phyloP scores from a whole-genome alignment of 1,139 yeast genomes.

The Candida glucosophila region DNA sequence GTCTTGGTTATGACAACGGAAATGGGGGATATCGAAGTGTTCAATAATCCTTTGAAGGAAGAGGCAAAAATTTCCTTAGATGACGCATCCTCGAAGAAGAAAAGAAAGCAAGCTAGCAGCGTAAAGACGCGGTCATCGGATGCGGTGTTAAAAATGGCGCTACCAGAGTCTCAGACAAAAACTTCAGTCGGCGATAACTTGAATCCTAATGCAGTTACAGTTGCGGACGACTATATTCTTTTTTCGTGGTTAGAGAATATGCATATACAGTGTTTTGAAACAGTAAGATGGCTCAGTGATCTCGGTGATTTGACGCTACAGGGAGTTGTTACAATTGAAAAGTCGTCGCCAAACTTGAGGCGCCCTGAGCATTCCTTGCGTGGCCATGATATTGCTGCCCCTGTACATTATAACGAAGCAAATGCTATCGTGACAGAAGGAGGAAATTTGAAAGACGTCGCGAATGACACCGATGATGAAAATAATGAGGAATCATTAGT shows the following conservation, averaged over 20 bases:
- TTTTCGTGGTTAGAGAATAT: conserved; percentile 72
- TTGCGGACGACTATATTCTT: conserved; percentile 31
- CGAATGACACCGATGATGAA: conserved; percentile 29
- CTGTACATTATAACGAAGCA: conserved; percentile 60
- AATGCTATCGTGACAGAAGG: conserved; percentile 61
- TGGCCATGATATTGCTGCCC: conserved; percentile 69
- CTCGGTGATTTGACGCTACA: conserved; percentile 15
- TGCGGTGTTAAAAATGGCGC: conserved; percentile 31
- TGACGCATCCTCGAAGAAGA: conserved; percentile 23
- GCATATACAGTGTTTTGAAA: conserved; percentile 55
- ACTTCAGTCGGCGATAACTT: conserved; percentile 28
- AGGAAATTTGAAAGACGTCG: conserved; percentile 49
- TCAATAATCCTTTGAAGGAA: conserved; percentile 41
- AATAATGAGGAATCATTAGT: conserved; percentile 44
- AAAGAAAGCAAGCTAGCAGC: conserved; percentile 21
- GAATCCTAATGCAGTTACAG: conserved; percentile 28
- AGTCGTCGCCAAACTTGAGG: conserved; percentile 29
- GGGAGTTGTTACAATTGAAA: conserved; percentile 22
- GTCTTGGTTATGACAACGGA: conserved; percentile 55
- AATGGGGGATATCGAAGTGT: conserved; percentile 60
- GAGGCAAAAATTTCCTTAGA: conserved; percentile 10
- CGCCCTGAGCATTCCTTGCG: conserved; percentile 30
- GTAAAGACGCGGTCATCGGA: conserved; percentile 43
- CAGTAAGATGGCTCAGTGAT: conserved; percentile 44
- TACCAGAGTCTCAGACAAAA: conserved; percentile 34